phyloP scores from a whole-genome alignment of 2,329 filamentous ascomycete species.

The Periconia digitata region DNA sequence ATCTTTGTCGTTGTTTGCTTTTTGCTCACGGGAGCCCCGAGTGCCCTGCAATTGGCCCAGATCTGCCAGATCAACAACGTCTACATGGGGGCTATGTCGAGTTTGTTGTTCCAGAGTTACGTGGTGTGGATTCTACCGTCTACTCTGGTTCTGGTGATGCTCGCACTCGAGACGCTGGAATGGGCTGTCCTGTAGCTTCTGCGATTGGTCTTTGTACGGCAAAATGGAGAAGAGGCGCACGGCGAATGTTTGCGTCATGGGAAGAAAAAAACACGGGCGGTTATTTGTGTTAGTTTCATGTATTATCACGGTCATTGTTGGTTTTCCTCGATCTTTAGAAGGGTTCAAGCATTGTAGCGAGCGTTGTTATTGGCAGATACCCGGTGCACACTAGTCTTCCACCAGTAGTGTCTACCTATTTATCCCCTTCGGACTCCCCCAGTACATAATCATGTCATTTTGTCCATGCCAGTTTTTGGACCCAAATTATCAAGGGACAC shows the following conservation, averaged over 20 bases:
- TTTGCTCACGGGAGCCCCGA: conserved; percentile 89
- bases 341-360: background rate
- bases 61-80: conserved; percentile 99
- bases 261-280: background rate
- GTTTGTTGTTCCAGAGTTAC: conserved; percentile 92
- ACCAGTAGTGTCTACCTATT: background rate
- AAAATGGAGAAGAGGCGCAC: no score
- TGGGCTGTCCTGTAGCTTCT: conserved; percentile 65
- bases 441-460: background rate
- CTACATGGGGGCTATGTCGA: conserved; percentile 92
- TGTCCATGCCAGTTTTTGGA: no score
- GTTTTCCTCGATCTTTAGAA: background rate
- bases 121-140: conserved; percentile 97
- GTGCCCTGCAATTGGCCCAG: conserved; percentile 90
- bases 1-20: conserved; percentile 99
- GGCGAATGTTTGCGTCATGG: background rate
- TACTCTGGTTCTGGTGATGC: conserved; percentile 85
- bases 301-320: background rate
- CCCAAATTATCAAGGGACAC: no score
- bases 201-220: no score
- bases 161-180: conserved; percentile 87
- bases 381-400: conserved; percentile 1
- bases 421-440: background rate
- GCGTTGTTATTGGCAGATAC: conserved; percentile 1
- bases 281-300: background rate